phyloP scores from a whole-genome alignment of 2,329 filamentous ascomycete genomes.

The Aspergillus candidus region DNA sequence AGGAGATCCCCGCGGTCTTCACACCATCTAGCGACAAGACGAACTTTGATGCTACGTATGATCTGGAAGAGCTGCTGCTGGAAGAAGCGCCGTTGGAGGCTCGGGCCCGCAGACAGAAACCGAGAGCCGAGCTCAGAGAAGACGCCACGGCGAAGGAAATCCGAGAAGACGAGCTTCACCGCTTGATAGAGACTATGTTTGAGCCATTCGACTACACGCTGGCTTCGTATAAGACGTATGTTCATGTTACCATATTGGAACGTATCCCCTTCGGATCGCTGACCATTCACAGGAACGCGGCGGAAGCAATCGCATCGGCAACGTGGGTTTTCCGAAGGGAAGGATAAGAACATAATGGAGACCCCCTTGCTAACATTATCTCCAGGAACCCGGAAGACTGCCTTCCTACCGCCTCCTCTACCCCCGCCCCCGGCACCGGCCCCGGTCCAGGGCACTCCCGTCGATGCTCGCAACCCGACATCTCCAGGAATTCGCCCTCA shows the following conservation, averaged over 20 bases:
- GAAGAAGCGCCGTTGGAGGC: constrained; percentile 95
- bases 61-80: constrained; percentile 84
- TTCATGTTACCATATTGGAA: neutral
- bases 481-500: constrained; percentile 26
- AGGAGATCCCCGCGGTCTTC: constrained; percentile 86
- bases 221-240: constrained; percentile 33
- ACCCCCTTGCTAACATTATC: constrained; percentile 6
- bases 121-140: constrained; percentile 81
- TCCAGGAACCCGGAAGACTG: constrained; percentile 36
- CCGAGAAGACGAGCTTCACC: constrained; percentile 85
- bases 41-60: constrained; percentile 97
- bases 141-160: constrained; percentile 95
- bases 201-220: constrained; percentile 92
- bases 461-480: constrained; percentile 33
- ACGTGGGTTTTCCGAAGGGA: constrained; percentile 20
- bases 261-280: constrained; percentile 2
- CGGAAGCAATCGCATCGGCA: constrained; percentile 36
- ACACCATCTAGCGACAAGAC: constrained; percentile 94
- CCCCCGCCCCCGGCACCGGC: neutral
- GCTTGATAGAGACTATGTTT: constrained; percentile 90
- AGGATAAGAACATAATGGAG: neutral
- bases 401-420: constrained; percentile 21
- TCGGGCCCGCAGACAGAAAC: constrained; percentile 85
- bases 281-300: constrained; percentile 23
- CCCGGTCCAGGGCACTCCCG: constrained; percentile 20